A percentile compares a stretch with the other conserved stretches of the same genome.
Evolutionary conservation across 805 yeast genomes (phyloP).

Genomic region (Starmerella vaccinii): DNA sequence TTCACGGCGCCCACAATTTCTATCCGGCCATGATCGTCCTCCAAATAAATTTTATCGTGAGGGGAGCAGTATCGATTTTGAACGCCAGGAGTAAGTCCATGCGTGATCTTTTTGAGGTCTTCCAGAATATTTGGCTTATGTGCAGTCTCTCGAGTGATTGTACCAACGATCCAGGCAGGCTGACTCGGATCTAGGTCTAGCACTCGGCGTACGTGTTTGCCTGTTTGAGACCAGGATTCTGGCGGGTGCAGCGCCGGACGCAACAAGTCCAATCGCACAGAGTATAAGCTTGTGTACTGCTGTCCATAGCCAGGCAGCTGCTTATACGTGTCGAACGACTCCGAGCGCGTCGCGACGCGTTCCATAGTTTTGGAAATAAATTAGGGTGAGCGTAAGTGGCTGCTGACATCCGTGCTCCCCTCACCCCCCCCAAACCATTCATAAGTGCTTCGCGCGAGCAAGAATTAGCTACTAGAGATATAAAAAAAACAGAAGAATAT

Average conservation of each 20-base stretch:
- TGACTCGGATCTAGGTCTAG: constrained; percentile 54
- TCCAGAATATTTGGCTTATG: constrained; percentile 74
- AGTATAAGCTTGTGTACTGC: constrained; percentile 53
- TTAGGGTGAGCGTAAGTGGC: not conserved
- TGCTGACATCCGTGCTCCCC: not conserved
- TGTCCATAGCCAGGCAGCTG: constrained; percentile 22
- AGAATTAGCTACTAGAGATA: too few relatives aligned
- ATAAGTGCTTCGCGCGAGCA: too few relatives aligned
- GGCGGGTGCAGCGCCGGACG: constrained; percentile 39
- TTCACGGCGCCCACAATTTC: constrained; percentile 46
- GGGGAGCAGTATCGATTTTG: constrained; percentile 32
- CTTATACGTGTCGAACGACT: constrained; percentile 18
- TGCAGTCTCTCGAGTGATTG: constrained; percentile 72
- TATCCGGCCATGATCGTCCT: constrained; percentile 89
- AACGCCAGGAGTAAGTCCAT: constrained; percentile 20
- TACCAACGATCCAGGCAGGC: constrained; percentile 77
- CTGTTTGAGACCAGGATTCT: constrained; percentile 49
- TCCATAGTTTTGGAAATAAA: not conserved
- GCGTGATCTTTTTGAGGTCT: constrained; percentile 48
- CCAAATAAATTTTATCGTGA: constrained; percentile 57
- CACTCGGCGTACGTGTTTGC: constrained; percentile 38
- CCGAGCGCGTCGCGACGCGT: constrained; percentile 12
- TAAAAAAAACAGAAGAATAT: not conserved
- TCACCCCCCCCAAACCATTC: not conserved
- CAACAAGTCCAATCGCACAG: constrained; percentile 40